Evolutionary conservation across 2,329 filamentous ascomycete genomes (phyloP).

Genomic region (Ophiognomonia clavigignenti-juglandacearum): DNA sequence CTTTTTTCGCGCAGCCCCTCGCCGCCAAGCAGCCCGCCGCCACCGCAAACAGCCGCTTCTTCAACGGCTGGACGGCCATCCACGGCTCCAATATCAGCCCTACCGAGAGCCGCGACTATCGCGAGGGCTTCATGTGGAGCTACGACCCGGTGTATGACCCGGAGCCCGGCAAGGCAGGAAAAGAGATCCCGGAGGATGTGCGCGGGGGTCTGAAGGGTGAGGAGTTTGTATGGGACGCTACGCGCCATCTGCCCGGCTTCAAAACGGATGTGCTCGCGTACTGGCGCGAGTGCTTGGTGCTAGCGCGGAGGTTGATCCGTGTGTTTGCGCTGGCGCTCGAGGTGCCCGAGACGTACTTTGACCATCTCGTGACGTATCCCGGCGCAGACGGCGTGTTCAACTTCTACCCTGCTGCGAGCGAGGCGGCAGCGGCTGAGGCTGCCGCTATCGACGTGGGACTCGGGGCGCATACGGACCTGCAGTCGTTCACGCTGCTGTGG

Average conservation of each 20-base stretch:
- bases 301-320: slow-evolving; percentile 21
- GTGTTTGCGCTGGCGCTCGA: slow-evolving; percentile 21
- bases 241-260: slow-evolving; percentile 19
- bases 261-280: slow-evolving; percentile 19
- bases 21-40: slow-evolving; percentile 23
- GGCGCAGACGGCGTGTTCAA: slow-evolving; percentile 20
- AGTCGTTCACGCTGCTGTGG: slow-evolving; percentile 44
- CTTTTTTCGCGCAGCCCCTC: slow-evolving; percentile 27
- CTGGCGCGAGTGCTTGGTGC: slow-evolving; percentile 20
- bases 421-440: slow-evolving; percentile 25
- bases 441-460: slow-evolving; percentile 32
- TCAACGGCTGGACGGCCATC: slow-evolving; percentile 31
- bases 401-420: slow-evolving; percentile 38
- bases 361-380: slow-evolving; percentile 17
- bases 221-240: slow-evolving; percentile 21
- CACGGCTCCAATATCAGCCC: slow-evolving; percentile 22
- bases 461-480: slow-evolving; percentile 42
- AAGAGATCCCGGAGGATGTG: slow-evolving; percentile 5
- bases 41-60: slow-evolving; percentile 25
- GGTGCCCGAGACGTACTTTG: slow-evolving; percentile 19
- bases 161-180: slow-evolving; percentile 28
- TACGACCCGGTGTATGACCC: slow-evolving; percentile 39
- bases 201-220: slow-evolving; percentile 14
- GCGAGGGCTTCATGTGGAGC: slow-evolving; percentile 25
- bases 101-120: slow-evolving; percentile 26